Evolutionary conservation across 768 basidiomycete species (phyloP).

Genomic region (Macrolepiota albuminosa): DNA sequence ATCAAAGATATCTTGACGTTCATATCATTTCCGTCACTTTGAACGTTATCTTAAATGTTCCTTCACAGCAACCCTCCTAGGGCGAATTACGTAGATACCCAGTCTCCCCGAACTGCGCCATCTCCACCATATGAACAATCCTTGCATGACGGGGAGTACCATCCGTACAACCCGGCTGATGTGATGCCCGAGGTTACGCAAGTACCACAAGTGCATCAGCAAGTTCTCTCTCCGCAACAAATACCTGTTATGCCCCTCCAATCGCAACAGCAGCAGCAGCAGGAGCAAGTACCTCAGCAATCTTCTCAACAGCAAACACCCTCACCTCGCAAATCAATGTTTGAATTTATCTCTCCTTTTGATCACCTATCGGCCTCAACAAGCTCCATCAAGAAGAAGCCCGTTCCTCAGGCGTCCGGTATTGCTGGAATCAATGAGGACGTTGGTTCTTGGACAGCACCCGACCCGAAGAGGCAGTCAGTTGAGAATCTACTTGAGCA

Average conservation of each 20-base stretch:
- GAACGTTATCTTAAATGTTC: constrained; percentile 15
- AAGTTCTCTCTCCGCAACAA: constrained; percentile 22
- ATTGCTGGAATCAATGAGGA: constrained; percentile 50
- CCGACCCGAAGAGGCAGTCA: constrained; percentile 74
- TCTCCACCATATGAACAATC: constrained; percentile 44
- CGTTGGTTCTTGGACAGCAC: constrained; percentile 46
- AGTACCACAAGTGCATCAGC: constrained; percentile 27
- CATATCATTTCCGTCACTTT: neutral
- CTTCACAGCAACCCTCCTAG: constrained; percentile 40
- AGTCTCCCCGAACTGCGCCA: constrained; percentile 32
- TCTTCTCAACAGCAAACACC: constrained; percentile 42
- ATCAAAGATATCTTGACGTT: neutral
- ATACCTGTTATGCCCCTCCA: constrained; percentile 33
- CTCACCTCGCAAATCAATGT: constrained; percentile 75
- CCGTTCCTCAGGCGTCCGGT: constrained; percentile 46
- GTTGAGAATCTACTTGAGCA: constrained; percentile 80
- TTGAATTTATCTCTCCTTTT: constrained; percentile 82
- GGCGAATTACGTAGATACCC: constrained; percentile 47
- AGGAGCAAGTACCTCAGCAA: constrained; percentile 20
- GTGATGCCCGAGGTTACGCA: constrained; percentile 36
- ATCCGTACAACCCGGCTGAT: constrained; percentile 38
- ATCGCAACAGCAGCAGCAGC: constrained; percentile 19
- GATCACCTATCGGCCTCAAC: constrained; percentile 64
- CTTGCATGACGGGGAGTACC: constrained; percentile 44
- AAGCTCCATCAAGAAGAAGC: constrained; percentile 60